Evolutionary conservation across 352 stramenopile genomes (phyloP).

Genomic region (Phytopythium delawarense): DNA sequence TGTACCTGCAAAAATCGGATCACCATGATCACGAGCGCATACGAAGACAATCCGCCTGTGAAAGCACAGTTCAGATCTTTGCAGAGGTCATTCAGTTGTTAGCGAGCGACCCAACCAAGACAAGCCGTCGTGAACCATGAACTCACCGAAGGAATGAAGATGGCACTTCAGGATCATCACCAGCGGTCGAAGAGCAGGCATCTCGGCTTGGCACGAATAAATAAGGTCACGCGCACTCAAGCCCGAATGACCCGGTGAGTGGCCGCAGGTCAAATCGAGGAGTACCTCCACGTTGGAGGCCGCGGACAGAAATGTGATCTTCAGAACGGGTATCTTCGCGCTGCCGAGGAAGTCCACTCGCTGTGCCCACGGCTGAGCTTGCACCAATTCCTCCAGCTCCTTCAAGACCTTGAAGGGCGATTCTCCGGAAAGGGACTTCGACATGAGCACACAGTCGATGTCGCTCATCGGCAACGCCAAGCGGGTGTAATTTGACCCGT

Average conservation of each 20-base stretch:
- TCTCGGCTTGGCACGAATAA: conserved; percentile 84
- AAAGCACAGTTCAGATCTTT: conserved; percentile 91
- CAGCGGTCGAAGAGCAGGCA: conserved; percentile 92
- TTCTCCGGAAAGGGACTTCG: conserved; percentile 71
- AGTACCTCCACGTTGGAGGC: conserved; percentile 43
- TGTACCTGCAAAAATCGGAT: conserved; percentile 91
- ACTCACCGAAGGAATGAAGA: conserved; percentile 51
- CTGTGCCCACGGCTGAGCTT: conserved; percentile 66
- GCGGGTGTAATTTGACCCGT: conserved; percentile 95
- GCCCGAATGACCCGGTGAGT: conserved; percentile 93
- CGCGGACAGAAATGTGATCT: conserved; percentile 69
- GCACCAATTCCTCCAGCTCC: conserved; percentile 80
- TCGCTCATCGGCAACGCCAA: conserved; percentile 94
- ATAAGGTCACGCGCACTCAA: conserved; percentile 91
- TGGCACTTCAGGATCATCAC: conserved; percentile 93
- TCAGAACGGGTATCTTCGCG: conserved; percentile 96
- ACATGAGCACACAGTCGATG: conserved; percentile 94
- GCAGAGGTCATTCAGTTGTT: conserved; percentile 16
- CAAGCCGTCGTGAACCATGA: neutral
- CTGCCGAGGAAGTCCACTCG: conserved; percentile 92
- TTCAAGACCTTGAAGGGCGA: conserved; percentile 88
- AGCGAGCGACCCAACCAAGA: neutral
- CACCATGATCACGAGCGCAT: conserved; percentile 94
- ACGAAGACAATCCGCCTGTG: conserved; percentile 94
- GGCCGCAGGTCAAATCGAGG: conserved; percentile 94